Percentiles rank a stretch among this genome's conserved stretches.
Conservation (phyloP, 2,329 filamentous ascomycete genomes). For the Phyllosticta capitalensis region DNA sequence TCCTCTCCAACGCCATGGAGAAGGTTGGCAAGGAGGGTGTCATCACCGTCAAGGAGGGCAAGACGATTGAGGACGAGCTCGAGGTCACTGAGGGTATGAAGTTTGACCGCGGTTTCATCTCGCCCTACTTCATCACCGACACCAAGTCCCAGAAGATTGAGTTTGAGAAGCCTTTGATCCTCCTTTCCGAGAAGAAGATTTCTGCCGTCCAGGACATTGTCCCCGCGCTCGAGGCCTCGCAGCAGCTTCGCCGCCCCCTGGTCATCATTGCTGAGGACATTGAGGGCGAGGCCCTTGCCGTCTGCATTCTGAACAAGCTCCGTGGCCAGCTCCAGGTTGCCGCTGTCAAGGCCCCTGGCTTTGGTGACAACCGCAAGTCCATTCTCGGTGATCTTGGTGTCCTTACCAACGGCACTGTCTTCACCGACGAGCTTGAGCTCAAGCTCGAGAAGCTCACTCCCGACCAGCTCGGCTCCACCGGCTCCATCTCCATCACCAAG, state of each 20-base stretch:
- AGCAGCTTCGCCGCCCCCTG: slow-evolving; percentile 86
- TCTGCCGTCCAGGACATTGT: slow-evolving; percentile 98
- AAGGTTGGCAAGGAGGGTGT: slow-evolving; percentile 99
- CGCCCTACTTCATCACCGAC: slow-evolving; percentile 99
- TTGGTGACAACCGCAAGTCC: slow-evolving; percentile 99
- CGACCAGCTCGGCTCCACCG: slow-evolving; percentile 93
- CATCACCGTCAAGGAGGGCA: slow-evolving; percentile 99
- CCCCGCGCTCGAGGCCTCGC: slow-evolving; percentile 92
- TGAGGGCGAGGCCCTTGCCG: slow-evolving; percentile 93
- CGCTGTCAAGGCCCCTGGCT: slow-evolving; percentile 96
- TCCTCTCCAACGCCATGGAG: slow-evolving; percentile 98
- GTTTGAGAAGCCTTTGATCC: slow-evolving; percentile 98
- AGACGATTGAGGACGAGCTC: slow-evolving; percentile 94
- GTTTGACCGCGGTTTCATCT: slow-evolving; percentile 98
- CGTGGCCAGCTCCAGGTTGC: slow-evolving; percentile 98
- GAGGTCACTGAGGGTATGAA: slow-evolving; percentile 99
- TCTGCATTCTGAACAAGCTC: slow-evolving; percentile 99
- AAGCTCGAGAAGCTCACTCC: slow-evolving; percentile 97
- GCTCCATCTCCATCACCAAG: slow-evolving; percentile 99
- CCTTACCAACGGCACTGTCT: slow-evolving; percentile 93
- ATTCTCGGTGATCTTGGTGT: slow-evolving; percentile 95
- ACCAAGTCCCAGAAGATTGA: slow-evolving; percentile 98
- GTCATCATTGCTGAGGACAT: slow-evolving; percentile 99
- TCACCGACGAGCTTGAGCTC: slow-evolving; percentile 95
- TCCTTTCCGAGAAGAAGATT: slow-evolving; percentile 99